Conservation (phyloP, 768 basidiomycete genomes). For the Termitomyces eurrhizus region DNA sequence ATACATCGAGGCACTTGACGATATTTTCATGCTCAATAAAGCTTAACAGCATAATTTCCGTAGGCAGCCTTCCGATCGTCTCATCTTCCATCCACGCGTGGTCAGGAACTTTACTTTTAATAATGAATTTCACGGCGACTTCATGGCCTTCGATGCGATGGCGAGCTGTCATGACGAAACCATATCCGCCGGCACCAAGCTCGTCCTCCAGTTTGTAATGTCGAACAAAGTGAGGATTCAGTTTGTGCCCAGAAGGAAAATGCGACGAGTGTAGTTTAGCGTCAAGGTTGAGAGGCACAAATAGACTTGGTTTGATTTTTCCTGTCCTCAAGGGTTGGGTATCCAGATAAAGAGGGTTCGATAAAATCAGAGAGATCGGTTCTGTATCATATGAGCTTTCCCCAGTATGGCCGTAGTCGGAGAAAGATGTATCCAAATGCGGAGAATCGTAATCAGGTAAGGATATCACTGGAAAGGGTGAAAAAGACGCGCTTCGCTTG, state of each 20-base stretch:
- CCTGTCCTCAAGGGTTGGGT: conserved; percentile 6
- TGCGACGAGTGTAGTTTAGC: conserved; percentile 32
- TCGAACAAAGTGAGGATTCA: conserved; percentile 57
- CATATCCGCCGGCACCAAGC: conserved; percentile 90
- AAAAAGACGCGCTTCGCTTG: conserved; percentile 5
- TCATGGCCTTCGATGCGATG: conserved; percentile 57
- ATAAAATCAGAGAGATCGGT: conserved; percentile 3
- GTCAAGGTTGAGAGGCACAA: conserved; percentile 25
- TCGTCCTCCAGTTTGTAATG: conserved; percentile 66
- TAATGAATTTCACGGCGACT: conserved; percentile 94
- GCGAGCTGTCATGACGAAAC: conserved; percentile 87
- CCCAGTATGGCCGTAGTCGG: conserved; percentile 9
- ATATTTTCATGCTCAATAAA: conserved; percentile 77
- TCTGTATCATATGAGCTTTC: conserved; percentile 2
- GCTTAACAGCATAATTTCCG: conserved; percentile 76
- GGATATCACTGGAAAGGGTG: conserved; percentile 9
- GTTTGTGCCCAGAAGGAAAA: conserved; percentile 58
- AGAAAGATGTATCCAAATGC: conserved; percentile 9
- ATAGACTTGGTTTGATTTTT: conserved; percentile 8
- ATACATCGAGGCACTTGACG: conserved; percentile 79
- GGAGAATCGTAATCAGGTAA: conserved; percentile 13
- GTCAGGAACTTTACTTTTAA: conserved; percentile 67
- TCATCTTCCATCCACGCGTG: conserved; percentile 64
- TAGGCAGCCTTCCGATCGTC: conserved; percentile 61
- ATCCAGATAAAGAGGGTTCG: conserved; percentile 12